Conservation (phyloP, 2,329 filamentous ascomycete species). For the Penicillium olsonii region DNA sequence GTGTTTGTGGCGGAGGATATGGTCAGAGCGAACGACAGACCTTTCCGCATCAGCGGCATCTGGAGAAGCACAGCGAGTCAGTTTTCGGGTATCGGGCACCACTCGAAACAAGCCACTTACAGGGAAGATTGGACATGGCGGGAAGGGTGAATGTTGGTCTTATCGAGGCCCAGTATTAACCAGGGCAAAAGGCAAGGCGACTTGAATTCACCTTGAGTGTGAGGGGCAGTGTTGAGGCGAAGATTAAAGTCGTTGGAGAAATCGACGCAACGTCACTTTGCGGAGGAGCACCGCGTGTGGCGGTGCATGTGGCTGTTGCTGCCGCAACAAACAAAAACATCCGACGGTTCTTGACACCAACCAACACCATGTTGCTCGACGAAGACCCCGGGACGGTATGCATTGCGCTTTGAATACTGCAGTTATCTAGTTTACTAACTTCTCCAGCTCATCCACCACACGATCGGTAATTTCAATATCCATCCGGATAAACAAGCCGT, state of each 20-base stretch:
- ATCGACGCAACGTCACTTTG: constrained; percentile 30
- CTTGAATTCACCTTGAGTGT: not conserved
- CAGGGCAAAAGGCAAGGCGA: constrained; percentile 2
- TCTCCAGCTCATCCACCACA: constrained; percentile 80
- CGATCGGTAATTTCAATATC: constrained; percentile 93
- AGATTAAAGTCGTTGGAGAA: constrained; percentile 4
- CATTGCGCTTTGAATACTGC: not conserved
- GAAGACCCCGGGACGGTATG: constrained; percentile 85
- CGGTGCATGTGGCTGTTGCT: constrained; percentile 44
- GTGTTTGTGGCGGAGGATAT: constrained; percentile 2
- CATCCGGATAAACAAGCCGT: constrained; percentile 82
- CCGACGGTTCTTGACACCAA: constrained; percentile 12
- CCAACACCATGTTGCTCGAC: constrained; percentile 84
- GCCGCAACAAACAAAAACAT: constrained; percentile 36
- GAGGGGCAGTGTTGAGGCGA: not conserved
- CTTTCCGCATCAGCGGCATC: constrained; percentile 98
- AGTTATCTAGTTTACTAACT: constrained; percentile 2
- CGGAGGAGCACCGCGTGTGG: constrained; percentile 34
- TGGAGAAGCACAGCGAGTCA: constrained; percentile 43
- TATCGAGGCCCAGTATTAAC: not conserved
- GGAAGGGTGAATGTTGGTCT: not conserved
- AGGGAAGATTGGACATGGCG: constrained; percentile 53
- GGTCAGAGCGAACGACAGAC: constrained; percentile 49
- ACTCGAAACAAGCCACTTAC: constrained; percentile 35
- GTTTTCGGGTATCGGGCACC: constrained; percentile 1